These are phyloP conservation scores for Apiospora sp. DNA, from an alignment of 2,329 filamentous ascomycete genomes.

Conservation along the genomic window DNA sequence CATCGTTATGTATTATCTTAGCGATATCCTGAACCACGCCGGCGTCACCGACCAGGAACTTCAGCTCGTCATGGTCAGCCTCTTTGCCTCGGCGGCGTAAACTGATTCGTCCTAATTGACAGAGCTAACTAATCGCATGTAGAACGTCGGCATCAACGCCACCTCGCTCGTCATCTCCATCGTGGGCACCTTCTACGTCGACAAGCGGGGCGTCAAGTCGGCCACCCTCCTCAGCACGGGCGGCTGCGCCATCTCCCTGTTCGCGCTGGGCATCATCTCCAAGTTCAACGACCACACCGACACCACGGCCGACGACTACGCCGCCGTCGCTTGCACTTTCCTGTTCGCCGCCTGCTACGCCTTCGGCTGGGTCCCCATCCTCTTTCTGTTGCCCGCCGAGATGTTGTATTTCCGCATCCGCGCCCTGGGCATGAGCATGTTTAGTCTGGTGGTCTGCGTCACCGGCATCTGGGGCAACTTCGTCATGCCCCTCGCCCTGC, in stretches of 20 bases:
- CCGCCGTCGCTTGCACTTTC: conserved; percentile 37
- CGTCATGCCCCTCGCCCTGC: conserved; percentile 33
- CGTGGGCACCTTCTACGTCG: conserved; percentile 25
- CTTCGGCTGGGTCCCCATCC: conserved; percentile 40
- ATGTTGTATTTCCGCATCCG: conserved; percentile 41
- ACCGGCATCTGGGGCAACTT: conserved; percentile 32
- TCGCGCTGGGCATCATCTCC: conserved; percentile 29
- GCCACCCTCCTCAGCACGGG: conserved; percentile 17
- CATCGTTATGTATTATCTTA: conserved; percentile 52
- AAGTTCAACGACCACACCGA: conserved; percentile 23
- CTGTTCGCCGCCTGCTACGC: conserved; percentile 40
- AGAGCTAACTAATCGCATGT: neutral
- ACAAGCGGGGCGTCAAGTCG: conserved; percentile 24
- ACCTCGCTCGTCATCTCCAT: conserved; percentile 30
- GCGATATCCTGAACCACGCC: conserved; percentile 51
- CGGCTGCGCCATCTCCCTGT: conserved; percentile 27
- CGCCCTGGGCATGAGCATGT: conserved; percentile 47
- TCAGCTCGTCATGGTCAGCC: conserved; percentile 51
- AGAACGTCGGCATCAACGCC: conserved; percentile 29
- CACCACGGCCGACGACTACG: conserved; percentile 19
- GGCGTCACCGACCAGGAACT: conserved; percentile 52
- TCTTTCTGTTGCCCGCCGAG: conserved; percentile 39
- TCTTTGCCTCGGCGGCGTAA: no score
- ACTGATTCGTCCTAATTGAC: neutral
- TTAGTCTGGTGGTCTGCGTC: conserved; percentile 26